These are phyloP conservation scores for Pseudocercospora musae DNA, from an alignment of 2,329 filamentous ascomycete species.

Conservation along the genomic window DNA sequence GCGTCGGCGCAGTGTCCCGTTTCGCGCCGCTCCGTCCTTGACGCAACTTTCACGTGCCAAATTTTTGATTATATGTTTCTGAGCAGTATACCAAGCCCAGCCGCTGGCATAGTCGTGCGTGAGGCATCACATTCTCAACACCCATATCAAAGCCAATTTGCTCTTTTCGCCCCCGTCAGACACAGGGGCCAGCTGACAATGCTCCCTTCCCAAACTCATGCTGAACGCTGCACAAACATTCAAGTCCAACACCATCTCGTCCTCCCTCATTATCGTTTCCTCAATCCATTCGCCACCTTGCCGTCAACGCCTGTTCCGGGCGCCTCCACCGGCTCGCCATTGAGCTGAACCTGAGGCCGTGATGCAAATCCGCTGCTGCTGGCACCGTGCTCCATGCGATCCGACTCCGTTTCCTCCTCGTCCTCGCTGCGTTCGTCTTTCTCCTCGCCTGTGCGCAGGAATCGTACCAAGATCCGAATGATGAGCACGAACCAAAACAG, in stretches of 20 bases:
- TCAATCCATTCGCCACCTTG: constrained; percentile 9
- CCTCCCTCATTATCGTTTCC: constrained; percentile 9
- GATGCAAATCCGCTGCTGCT: constrained; percentile 7
- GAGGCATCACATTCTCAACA: neutral
- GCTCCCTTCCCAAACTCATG: neutral
- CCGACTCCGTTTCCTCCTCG: constrained; percentile 39
- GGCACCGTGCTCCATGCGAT: neutral
- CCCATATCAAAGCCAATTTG: neutral
- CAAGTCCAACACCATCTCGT: neutral
- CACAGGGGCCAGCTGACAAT: neutral
- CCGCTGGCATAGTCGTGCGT: neutral
- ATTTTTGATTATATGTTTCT: no score
- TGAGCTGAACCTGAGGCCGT: constrained; percentile 20
- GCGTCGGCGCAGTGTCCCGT: neutral
- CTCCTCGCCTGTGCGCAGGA: constrained; percentile 58
- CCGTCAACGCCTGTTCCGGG: constrained; percentile 15
- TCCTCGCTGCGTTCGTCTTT: constrained; percentile 73
- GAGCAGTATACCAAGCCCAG: neutral
- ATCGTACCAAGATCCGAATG: constrained; percentile 68
- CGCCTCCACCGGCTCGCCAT: constrained; percentile 22
- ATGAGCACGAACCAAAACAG: constrained; percentile 81
- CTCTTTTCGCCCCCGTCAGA: neutral
- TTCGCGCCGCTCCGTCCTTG: neutral
- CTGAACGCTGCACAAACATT: constrained; percentile 12
- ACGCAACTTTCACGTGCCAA: no score